Percentiles rank a stretch among this genome's conserved stretches.
Evolutionary conservation across 1,284 basidiomycete species (phyloP).

Genomic region (Rugosomyces carneus): DNA sequence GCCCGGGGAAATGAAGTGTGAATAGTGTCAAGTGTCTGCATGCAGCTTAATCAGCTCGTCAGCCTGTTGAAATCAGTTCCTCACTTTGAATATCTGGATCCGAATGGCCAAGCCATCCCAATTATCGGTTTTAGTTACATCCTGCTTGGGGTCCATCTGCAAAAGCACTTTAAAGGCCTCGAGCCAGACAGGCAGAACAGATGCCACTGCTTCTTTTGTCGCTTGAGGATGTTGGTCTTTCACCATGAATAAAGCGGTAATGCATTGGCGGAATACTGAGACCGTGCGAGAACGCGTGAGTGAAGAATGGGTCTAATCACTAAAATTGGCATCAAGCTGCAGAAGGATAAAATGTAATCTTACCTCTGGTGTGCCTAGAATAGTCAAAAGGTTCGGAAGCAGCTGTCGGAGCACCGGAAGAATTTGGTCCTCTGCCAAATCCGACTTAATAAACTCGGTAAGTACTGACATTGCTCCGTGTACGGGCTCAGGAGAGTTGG

Average conservation of each 20-base stretch:
- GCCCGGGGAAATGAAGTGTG: constrained; percentile 72
- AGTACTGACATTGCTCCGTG: constrained; percentile 96
- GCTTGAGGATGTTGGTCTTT: constrained; percentile 86
- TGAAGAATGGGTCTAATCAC: constrained; percentile 58
- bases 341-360: constrained; percentile 14
- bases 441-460: constrained; percentile 86
- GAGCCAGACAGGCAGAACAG: constrained; percentile 85
- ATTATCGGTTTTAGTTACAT: constrained; percentile 48
- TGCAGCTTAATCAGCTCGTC: constrained; percentile 7
- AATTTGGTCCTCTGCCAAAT: constrained; percentile 89
- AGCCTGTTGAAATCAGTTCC: constrained; percentile 12
- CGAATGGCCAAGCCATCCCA: constrained; percentile 79
- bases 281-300: constrained; percentile 81
- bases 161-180: constrained; percentile 79
- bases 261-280: constrained; percentile 86
- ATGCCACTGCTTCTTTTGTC: constrained; percentile 76
- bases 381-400: constrained; percentile 78
- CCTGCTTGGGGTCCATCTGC: constrained; percentile 54
- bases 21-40: constrained; percentile 68
- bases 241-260: constrained; percentile 89
- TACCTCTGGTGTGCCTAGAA: constrained; percentile 74
- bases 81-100: constrained; percentile 76
- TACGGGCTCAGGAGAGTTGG: constrained; percentile 65
- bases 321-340: constrained; percentile 6
- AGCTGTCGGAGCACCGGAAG: constrained; percentile 81